Evolutionary conservation across 352 stramenopile genomes (phyloP), one percentile per base, ranked within the genome.

Genomic region (Blastocystis sp.): DNA sequence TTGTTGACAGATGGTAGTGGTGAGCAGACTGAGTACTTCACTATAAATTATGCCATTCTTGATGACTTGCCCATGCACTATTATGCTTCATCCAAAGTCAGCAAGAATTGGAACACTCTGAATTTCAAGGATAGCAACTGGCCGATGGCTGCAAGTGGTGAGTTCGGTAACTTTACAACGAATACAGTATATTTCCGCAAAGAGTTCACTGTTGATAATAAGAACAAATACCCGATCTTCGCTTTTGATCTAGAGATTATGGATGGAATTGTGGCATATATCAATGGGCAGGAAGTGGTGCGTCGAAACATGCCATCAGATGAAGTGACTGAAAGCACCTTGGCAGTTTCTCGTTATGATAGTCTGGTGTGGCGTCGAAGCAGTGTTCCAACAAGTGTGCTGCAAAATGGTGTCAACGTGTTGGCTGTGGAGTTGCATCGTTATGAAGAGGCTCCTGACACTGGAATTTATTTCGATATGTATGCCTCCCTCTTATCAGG

Each of bases 381-480:
- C n/a, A 49, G 16, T n/a, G 29, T 74, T 24, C 32, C 63, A 14
- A 27, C 63, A 43, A 46, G 9, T 37, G 19, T 29, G 29, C 32
- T 74, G n/a, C 63, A 46, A 19, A 43, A 37, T n/a, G 63, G 63
- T 21, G 12, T n/a, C 27, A 74, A 74, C 21, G 11, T 74, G 29
- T 43, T 74, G 63, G 63, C 63, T n/a, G 63, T 43, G 63, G 63
- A 74, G 32, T 46, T 74, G n/a, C 63, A 74, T 43, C 63, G 27
- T 3, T 74, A 51, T 46, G 32, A 19, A n/a, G 63, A 43, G 1
- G 21, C 29, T 21, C 35, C 11, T 21, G 11, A 37, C 35, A 51
- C 63, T 7, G 29, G 51, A n/a, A 74, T 74, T 32, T 37, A 52
- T 37, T 74, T 74, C 63, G 63, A 37, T 14, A n/a, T 74, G n/a